Conservation (phyloP, 2,329 filamentous ascomycete species). For the Byssochlamys sp. region DNA sequence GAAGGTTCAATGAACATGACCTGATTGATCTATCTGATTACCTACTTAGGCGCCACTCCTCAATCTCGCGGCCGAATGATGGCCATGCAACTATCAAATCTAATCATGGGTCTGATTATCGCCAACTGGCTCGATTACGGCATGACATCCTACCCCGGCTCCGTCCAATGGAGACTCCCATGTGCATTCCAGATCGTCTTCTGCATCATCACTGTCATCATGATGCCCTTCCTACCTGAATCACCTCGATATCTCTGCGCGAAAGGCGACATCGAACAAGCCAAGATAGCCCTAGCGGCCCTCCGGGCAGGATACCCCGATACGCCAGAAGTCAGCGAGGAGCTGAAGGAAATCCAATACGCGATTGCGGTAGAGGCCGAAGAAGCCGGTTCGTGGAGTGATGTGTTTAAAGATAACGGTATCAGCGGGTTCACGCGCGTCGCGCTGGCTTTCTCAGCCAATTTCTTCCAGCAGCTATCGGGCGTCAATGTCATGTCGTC, state of each 20-base stretch:
- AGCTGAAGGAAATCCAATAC: slow-evolving; percentile 13
- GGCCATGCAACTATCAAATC: slow-evolving; percentile 24
- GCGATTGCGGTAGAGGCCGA: slow-evolving; percentile 11
- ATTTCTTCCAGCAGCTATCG: slow-evolving; percentile 13
- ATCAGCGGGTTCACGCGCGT: slow-evolving; percentile 11
- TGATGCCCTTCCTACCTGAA: slow-evolving; percentile 15
- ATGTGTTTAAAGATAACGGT: slow-evolving; percentile 13
- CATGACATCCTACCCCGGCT: slow-evolving; percentile 10
- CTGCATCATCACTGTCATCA: slow-evolving; percentile 8
- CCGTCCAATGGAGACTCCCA: slow-evolving; percentile 16
- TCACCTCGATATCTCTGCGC: slow-evolving; percentile 17
- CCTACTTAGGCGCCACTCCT: slow-evolving; percentile 10
- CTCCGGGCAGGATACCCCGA: slow-evolving; percentile 7
- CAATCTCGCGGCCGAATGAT: slow-evolving; percentile 37
- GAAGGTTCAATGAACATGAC: background rate
- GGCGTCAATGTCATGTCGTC: slow-evolving; percentile 13
- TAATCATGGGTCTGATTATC: slow-evolving; percentile 15
- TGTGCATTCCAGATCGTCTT: slow-evolving; percentile 16
- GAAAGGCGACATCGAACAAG: slow-evolving; percentile 10
- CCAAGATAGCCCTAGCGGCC: slow-evolving; percentile 11
- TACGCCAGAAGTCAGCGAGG: slow-evolving; percentile 7
- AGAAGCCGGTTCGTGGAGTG: slow-evolving; percentile 12
- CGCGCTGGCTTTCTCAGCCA: slow-evolving; percentile 9
- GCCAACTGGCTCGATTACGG: slow-evolving; percentile 24
- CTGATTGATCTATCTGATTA: background rate